These are phyloP conservation scores for Cytauxzoon felis DNA, from an alignment of 169 alveolate genomes.

Conservation along the genomic window DNA sequence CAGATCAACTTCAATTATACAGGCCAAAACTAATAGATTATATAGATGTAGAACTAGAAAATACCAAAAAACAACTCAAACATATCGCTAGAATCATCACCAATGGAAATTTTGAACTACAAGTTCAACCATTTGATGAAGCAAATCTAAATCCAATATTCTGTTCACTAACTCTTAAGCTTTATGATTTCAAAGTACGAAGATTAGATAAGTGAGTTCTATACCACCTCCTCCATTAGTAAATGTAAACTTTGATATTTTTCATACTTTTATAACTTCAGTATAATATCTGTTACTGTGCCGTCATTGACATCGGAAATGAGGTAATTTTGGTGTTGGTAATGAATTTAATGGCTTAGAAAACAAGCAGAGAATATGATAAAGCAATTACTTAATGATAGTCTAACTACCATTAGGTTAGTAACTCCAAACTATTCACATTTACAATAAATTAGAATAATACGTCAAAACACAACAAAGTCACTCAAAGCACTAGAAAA, in stretches of 20 bases:
- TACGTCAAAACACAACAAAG: constrained; percentile 37
- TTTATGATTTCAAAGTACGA: constrained; percentile 47
- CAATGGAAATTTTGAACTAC: constrained; percentile 45
- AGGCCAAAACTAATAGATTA: constrained; percentile 48
- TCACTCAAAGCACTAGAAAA: constrained; percentile 30
- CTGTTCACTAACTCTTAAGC: constrained; percentile 18
- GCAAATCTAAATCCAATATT: constrained; percentile 34
- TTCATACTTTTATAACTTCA: too few species aligned
- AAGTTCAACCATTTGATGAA: constrained; percentile 22
- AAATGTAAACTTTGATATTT: too few species aligned
- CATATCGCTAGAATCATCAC: constrained; percentile 40
- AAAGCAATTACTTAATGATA: background rate
- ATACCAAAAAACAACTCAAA: constrained; percentile 32
- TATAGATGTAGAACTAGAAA: constrained; percentile 26
- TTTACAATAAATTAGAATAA: constrained; percentile 4
- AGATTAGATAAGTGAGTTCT: constrained; percentile 21
- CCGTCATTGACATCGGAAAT: constrained; percentile 9
- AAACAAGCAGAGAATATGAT: constrained; percentile 4
- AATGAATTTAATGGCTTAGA: too few species aligned
- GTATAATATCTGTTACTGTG: constrained; percentile 2
- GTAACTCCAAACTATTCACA: constrained; percentile 9
- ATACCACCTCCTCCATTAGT: constrained; percentile 16
- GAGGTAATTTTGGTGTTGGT: too few species aligned
- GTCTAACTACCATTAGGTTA: constrained; percentile 3
- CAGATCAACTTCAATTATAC: background rate